A percentile compares a stretch with the other conserved stretches of the same genome.
phyloP scores from a whole-genome alignment of 2,329 filamentous ascomycete species.

The Dactylellina parvicollis region DNA sequence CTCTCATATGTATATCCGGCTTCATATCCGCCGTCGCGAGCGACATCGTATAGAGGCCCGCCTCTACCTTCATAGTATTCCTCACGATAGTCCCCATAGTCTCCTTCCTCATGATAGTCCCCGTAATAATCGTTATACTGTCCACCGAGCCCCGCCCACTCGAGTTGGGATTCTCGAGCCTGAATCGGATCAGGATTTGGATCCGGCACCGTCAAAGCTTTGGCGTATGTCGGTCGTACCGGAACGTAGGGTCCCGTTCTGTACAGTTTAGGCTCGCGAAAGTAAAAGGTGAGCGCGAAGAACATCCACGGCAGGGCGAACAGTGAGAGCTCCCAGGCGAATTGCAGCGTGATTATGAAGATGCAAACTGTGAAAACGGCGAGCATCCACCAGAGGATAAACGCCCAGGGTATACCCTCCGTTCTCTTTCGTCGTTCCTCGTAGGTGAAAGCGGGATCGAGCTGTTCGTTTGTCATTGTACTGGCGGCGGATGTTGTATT shows the following conservation, averaged over 20 bases:
- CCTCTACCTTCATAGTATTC: neutral
- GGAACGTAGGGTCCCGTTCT: slow-evolving; percentile 4
- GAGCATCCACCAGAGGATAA: slow-evolving; percentile 31
- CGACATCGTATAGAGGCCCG: neutral
- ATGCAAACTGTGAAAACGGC: slow-evolving; percentile 24
- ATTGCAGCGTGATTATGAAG: slow-evolving; percentile 36
- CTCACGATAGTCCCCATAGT: neutral
- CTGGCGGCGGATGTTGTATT: too few species aligned
- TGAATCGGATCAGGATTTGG: neutral
- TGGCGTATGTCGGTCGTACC: neutral
- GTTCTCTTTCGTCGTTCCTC: slow-evolving; percentile 4
- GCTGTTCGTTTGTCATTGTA: neutral
- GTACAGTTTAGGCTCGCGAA: slow-evolving; percentile 20
- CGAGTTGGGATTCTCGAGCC: neutral
- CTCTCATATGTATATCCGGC: neutral
- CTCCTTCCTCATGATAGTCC: neutral
- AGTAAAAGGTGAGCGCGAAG: slow-evolving; percentile 19
- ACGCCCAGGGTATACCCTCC: slow-evolving; percentile 15
- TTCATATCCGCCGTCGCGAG: neutral
- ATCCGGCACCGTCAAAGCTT: too few species aligned
- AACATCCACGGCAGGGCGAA: slow-evolving; percentile 41
- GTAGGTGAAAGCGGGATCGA: slow-evolving; percentile 16
- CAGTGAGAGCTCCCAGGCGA: slow-evolving; percentile 41
- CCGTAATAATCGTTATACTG: neutral
- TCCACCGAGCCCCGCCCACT: neutral